Conservation (phyloP, 768 basidiomycete species). For the Piloderma croceum region DNA sequence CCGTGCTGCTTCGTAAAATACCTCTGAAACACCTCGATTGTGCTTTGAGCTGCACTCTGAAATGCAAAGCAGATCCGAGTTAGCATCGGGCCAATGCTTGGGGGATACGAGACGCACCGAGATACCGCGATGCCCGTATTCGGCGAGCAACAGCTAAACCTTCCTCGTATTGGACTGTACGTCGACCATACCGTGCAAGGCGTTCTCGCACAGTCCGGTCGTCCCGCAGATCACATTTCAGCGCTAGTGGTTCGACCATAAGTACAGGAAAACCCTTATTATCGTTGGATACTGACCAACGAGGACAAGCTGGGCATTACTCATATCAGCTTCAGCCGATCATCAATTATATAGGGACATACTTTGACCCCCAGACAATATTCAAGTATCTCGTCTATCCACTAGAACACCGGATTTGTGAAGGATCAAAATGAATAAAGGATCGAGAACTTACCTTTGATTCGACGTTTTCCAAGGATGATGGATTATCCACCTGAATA, state of each 20-base stretch:
- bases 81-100: not conserved
- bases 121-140: slow-evolving; percentile 89
- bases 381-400: slow-evolving; percentile 89
- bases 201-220: slow-evolving; percentile 69
- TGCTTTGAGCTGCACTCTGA: slow-evolving; percentile 97
- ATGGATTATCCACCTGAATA: slow-evolving; percentile 81
- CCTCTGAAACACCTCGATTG: slow-evolving; percentile 90
- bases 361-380: slow-evolving; percentile 96
- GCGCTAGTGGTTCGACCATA: slow-evolving; percentile 41
- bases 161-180: slow-evolving; percentile 87
- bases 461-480: slow-evolving; percentile 95
- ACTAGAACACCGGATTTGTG: slow-evolving; percentile 40
- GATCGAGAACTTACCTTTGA: slow-evolving; percentile 56
- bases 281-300: slow-evolving; percentile 63
- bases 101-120: slow-evolving; percentile 51
- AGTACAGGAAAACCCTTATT: too few species aligned
- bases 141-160: slow-evolving; percentile 82
- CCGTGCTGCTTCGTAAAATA: slow-evolving; percentile 87
- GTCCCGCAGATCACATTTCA: slow-evolving; percentile 94
- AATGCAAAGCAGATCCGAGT: not conserved
- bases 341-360: slow-evolving; percentile 15
- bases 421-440: not conserved
- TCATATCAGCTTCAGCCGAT: slow-evolving; percentile 3
- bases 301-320: slow-evolving; percentile 61
- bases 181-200: slow-evolving; percentile 61